Conservation (phyloP, 2,329 filamentous ascomycete species). For the Colletotrichum cereale region DNA sequence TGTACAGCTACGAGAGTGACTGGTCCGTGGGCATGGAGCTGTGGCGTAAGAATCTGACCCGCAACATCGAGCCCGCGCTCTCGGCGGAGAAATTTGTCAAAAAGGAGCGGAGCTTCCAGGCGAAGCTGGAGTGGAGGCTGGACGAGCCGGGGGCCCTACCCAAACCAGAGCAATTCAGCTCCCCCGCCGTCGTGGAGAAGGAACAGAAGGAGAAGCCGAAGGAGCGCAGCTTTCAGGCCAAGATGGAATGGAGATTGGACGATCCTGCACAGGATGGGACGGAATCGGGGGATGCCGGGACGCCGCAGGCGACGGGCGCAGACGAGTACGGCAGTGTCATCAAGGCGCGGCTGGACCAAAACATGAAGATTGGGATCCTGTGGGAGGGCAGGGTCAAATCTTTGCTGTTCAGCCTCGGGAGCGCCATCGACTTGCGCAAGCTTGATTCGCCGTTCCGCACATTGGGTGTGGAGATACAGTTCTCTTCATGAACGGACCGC, state of each 20-base stretch:
- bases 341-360: slow-evolving; percentile 91
- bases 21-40: slow-evolving; percentile 93
- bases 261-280: slow-evolving; percentile 48
- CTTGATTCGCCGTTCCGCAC: slow-evolving; percentile 82
- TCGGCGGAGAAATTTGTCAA: slow-evolving; percentile 41
- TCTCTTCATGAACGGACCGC: slow-evolving; percentile 73
- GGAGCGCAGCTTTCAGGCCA: slow-evolving; percentile 65
- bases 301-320: slow-evolving; percentile 53
- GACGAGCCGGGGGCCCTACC: slow-evolving; percentile 50
- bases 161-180: background rate
- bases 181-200: background rate
- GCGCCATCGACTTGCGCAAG: slow-evolving; percentile 83
- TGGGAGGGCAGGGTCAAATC: slow-evolving; percentile 97
- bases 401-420: slow-evolving; percentile 89
- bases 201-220: slow-evolving; percentile 38
- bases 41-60: slow-evolving; percentile 75
- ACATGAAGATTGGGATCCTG: slow-evolving; percentile 84
- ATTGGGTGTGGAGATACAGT: slow-evolving; percentile 84
- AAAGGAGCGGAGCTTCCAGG: slow-evolving; percentile 60
- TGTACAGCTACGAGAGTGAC: slow-evolving; percentile 97
- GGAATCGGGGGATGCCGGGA: slow-evolving; percentile 31
- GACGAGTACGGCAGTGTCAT: slow-evolving; percentile 86
- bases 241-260: slow-evolving; percentile 63
- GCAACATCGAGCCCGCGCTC: slow-evolving; percentile 32
- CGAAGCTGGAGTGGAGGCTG: slow-evolving; percentile 63